Percentiles rank a stretch among this genome's conserved stretches.
These are phyloP conservation scores for Magnolia changhungtana DNA, from an alignment of 164 flowering plant species.

Conservation along the genomic window DNA sequence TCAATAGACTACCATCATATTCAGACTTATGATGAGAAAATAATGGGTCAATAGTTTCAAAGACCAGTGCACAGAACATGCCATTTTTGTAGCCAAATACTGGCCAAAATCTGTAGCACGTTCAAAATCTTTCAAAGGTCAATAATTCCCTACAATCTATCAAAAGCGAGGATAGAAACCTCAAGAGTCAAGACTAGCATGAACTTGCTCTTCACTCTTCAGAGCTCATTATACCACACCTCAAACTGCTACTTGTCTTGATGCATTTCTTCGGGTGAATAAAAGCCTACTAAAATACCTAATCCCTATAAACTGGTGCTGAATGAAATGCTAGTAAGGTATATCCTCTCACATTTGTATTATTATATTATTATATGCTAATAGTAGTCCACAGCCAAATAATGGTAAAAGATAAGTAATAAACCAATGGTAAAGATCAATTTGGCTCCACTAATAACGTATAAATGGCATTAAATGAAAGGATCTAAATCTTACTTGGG, in stretches of 20 bases:
- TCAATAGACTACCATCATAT: not conserved
- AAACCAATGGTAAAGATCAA: not conserved
- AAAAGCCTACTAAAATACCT: not conserved
- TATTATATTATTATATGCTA: too few species aligned
- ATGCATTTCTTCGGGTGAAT: too few species aligned
- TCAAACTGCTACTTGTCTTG: not conserved
- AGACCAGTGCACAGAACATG: not conserved
- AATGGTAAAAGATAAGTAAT: not conserved
- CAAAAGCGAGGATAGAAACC: not conserved
- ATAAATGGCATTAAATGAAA: not conserved
- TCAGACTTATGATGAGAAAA: not conserved
- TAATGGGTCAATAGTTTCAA: not conserved
- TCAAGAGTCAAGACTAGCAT: not conserved
- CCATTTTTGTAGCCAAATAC: not conserved
- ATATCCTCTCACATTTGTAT: not conserved
- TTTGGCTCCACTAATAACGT: not conserved
- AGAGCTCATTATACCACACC: not conserved
- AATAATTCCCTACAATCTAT: not conserved
- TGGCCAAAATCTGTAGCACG: not conserved
- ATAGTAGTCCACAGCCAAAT: not conserved
- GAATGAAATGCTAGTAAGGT: not conserved
- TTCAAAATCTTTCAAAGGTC: not conserved
- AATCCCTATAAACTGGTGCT: not conserved
- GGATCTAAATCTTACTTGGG: constrained; percentile 57
- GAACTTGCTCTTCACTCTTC: not conserved